Percentiles rank a stretch among this genome's conserved stretches.
phyloP scores from a whole-genome alignment of 768 basidiomycete species.

The Naganishia friedmannii region DNA sequence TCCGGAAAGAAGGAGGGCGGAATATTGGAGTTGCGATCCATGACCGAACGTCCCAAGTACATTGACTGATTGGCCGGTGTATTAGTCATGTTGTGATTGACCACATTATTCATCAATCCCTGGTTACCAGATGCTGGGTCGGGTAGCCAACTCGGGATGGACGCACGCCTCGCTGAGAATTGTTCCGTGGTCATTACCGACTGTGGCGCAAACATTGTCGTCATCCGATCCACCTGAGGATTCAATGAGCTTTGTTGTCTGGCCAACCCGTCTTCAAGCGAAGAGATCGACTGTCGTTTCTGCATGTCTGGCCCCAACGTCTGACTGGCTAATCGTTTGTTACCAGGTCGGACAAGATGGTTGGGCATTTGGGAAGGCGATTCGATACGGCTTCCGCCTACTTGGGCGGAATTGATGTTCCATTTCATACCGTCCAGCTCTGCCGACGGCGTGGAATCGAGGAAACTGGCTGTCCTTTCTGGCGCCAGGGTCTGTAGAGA shows the following conservation, averaged over 20 bases:
- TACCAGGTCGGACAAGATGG: slow-evolving; percentile 42
- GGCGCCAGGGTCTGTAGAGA: slow-evolving; percentile 46
- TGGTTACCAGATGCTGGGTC: slow-evolving; percentile 3
- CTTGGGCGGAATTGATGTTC: background rate
- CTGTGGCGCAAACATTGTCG: background rate
- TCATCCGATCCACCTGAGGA: background rate
- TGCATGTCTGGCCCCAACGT: slow-evolving; percentile 40
- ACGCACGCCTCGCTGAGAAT: slow-evolving; percentile 6
- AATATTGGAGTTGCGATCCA: background rate
- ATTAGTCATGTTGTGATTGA: background rate
- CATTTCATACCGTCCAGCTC: slow-evolving; percentile 25
- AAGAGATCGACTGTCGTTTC: slow-evolving; percentile 30
- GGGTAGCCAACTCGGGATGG: slow-evolving; percentile 8
- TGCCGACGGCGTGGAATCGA: slow-evolving; percentile 5
- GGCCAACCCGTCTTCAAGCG: background rate
- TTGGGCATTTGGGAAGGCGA: background rate
- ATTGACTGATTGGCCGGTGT: background rate
- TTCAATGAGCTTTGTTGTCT: background rate
- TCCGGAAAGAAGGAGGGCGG: background rate
- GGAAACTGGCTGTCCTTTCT: slow-evolving; percentile 46
- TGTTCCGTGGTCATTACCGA: background rate
- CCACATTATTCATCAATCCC: no score
- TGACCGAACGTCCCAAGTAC: background rate
- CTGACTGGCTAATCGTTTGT: slow-evolving; percentile 47
- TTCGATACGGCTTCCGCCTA: background rate